Base-by-base conservation (phyloP, 306 rosid genomes). In the Canavalia gladiata region DNA sequence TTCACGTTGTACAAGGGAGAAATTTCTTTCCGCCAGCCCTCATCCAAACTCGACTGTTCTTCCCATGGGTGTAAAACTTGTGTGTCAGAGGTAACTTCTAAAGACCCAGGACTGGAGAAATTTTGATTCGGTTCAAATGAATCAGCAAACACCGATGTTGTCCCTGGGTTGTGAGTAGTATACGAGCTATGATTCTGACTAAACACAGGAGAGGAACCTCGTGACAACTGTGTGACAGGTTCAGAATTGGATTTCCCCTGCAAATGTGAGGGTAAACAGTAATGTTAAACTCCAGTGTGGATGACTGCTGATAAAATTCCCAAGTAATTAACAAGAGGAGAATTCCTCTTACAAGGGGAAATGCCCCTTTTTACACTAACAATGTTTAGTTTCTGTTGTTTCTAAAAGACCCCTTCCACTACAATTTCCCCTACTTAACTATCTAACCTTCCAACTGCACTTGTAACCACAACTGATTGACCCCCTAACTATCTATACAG, bases 31-130 rank as follows among this genome's bases (percentile, higher is more conserved):
- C 25, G 25, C 25, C 25, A 18, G 25, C 25, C 91, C 35, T 89
- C 89, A 70, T 88, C 84, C 79, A 92, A 84, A 90, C 93, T 95
- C 81, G 93, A 88, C 64, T 90, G 91, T 87, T 90, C 90, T 87
- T 95, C 89, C 62, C 90, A 87, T 70, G 82, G 88, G 74, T 87
- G 86, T 78, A 95, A 79, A 74, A 90, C 97, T 63, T 90, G 88
- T 72, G 81, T 83, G 47, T 86, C 90, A 57, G 99, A 92, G 49
- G 89, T 86, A 77, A 88, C 91, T 83, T 92, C 99, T 3, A 81
- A 71, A 42, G 94, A 91, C 56, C 86, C 88, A 64, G 97, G 90
- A 78, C 93, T 92, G 45, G 92, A 87, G 83, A 82, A 87, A 86
- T 73, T 91, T 28, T 83, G 96, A 78, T 75, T 82, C 70, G 86